A percentile compares a stretch with the other conserved stretches of the same genome.
These are phyloP conservation scores for Thuidium tamariscinum DNA, from an alignment of 225 moss, liverwort and hornwort genomes.

Conservation along the genomic window DNA sequence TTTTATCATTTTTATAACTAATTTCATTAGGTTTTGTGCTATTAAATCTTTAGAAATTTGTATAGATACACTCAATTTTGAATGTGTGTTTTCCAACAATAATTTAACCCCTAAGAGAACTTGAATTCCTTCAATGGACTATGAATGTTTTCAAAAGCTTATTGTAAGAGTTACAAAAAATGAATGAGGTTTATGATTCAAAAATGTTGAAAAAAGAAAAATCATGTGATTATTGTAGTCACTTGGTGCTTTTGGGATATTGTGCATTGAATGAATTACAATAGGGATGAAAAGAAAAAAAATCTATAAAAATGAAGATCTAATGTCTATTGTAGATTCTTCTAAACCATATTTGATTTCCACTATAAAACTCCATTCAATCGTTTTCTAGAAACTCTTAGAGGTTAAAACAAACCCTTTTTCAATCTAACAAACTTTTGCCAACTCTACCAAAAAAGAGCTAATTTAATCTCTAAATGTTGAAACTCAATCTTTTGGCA, in stretches of 20 bases:
- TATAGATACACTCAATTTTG: rapidly evolving
- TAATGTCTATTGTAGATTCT: background rate
- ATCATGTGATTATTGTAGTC: background rate
- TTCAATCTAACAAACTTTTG: too few relatives aligned
- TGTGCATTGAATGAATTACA: rapidly evolving
- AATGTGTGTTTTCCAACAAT: background rate
- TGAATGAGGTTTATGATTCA: background rate
- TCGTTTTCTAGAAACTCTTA: rapidly evolving
- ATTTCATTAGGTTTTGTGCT: rapidly evolving
- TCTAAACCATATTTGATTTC: background rate
- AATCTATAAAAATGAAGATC: background rate
- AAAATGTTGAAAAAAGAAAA: background rate
- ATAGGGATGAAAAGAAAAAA: background rate
- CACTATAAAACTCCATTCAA: background rate
- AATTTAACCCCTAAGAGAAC: rapidly evolving
- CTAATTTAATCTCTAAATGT: too few relatives aligned
- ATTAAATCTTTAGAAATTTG: background rate
- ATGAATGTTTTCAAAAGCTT: background rate
- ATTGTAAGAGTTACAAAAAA: background rate
- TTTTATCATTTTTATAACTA: background rate
- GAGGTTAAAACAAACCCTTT: background rate
- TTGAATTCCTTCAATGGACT: rapidly evolving
- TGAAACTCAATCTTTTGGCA: too few relatives aligned
- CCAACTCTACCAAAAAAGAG: background rate
- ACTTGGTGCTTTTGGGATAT: rapidly evolving